These are phyloP conservation scores for Epichloe baconii DNA, from an alignment of 2,329 filamentous ascomycete genomes.

Conservation along the genomic window DNA sequence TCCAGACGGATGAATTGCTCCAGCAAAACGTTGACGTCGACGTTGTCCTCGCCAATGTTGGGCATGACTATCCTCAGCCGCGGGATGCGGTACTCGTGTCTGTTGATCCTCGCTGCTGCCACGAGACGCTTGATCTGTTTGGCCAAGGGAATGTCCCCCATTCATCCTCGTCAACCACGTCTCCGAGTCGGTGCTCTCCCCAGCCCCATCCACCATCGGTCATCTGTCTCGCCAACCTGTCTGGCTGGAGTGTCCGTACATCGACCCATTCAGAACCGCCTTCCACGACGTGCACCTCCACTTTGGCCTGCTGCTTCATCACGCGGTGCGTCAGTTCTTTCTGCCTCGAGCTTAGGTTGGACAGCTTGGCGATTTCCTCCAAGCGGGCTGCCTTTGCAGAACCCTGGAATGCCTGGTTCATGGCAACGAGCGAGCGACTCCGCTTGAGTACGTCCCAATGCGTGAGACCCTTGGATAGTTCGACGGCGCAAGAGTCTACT, in stretches of 20 bases:
- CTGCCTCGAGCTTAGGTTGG: constrained; percentile 11
- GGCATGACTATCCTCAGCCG: constrained; percentile 23
- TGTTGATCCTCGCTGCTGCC: constrained; percentile 22
- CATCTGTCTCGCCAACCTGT: constrained; percentile 26
- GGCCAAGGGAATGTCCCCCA: constrained; percentile 21
- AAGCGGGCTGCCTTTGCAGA: constrained; percentile 15
- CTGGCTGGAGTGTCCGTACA: constrained; percentile 17
- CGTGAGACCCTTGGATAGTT: constrained; percentile 10
- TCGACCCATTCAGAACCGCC: constrained; percentile 23
- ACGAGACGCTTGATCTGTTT: constrained; percentile 21
- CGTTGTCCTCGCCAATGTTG: constrained; percentile 16
- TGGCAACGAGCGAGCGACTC: constrained; percentile 16
- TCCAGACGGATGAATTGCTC: constrained; percentile 18
- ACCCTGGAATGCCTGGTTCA: constrained; percentile 22
- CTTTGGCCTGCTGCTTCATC: constrained; percentile 20
- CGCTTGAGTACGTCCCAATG: constrained; percentile 23
- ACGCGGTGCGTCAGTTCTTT: constrained; percentile 17
- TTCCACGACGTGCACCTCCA: constrained; percentile 24
- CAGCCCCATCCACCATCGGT: constrained; percentile 28
- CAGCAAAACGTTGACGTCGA: constrained; percentile 20
- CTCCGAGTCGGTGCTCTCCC: constrained; percentile 21
- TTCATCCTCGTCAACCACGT: constrained; percentile 19
- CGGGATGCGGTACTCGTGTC: constrained; percentile 24
- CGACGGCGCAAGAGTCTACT: constrained; percentile 14
- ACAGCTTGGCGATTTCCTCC: constrained; percentile 11